A percentile compares a stretch with the other conserved stretches of the same genome.
phyloP scores from a whole-genome alignment of 257 asterid species.

The Osmanthus fragrans region DNA sequence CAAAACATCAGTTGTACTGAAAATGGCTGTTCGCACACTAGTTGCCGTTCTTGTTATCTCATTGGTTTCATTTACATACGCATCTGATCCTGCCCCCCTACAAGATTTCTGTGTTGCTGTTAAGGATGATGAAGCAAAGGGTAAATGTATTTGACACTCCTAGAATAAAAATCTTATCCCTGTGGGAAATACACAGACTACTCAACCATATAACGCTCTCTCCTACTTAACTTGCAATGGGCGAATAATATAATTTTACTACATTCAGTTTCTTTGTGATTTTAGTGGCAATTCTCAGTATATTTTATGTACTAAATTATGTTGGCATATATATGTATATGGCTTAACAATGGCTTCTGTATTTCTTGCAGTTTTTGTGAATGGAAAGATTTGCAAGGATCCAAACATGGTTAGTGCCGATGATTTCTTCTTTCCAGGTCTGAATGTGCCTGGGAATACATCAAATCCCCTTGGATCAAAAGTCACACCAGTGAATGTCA shows the following conservation, averaged over 20 bases:
- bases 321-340: too few species aligned
- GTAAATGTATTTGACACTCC: too few species aligned
- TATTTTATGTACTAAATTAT: too few species aligned
- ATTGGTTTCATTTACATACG: background rate
- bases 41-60: background rate
- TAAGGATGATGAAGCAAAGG: too few species aligned
- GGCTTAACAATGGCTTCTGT: background rate
- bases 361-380: slow-evolving; percentile 20
- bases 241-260: too few species aligned
- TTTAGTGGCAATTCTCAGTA: too few species aligned
- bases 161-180: too few species aligned
- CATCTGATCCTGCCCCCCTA: background rate
- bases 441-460: slow-evolving; percentile 24
- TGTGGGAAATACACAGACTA: too few species aligned
- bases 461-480: slow-evolving; percentile 21
- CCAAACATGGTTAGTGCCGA: background rate
- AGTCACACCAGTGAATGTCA: slow-evolving; percentile 4
- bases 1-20: background rate
- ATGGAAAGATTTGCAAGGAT: background rate
- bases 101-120: too few species aligned
- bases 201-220: too few species aligned
- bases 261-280: too few species aligned
- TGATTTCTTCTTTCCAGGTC: slow-evolving; percentile 19
- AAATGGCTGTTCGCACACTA: background rate
- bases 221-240: too few species aligned